Percentiles rank a stretch among this genome's conserved stretches.
These are phyloP conservation scores for Psilocybe cyanescens DNA, from an alignment of 768 basidiomycete genomes.

Conservation along the genomic window DNA sequence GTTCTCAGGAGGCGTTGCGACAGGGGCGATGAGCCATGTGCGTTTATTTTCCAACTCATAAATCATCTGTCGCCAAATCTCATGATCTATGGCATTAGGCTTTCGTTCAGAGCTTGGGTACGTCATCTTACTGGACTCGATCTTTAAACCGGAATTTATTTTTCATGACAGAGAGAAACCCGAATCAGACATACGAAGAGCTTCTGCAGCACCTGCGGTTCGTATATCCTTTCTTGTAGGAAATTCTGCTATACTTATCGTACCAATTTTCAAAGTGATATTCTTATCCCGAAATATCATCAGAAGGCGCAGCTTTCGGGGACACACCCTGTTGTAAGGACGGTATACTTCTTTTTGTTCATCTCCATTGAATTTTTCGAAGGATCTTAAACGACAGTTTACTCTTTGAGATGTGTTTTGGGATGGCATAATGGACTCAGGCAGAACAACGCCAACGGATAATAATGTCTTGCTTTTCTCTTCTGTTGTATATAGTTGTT, in stretches of 20 bases:
- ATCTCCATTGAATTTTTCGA: neutral
- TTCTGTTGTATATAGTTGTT: too few relatives aligned
- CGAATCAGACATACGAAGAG: slow-evolving; percentile 66
- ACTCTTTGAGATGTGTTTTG: neutral
- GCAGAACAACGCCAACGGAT: too few relatives aligned
- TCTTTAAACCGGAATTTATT: too few relatives aligned
- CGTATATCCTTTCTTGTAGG: neutral
- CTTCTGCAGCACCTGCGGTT: slow-evolving; percentile 42
- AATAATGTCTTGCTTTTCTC: too few relatives aligned
- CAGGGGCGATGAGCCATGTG: slow-evolving; percentile 83
- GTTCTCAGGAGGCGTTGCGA: slow-evolving; percentile 61
- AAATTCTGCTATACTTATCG: neutral
- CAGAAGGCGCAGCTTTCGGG: slow-evolving; percentile 32
- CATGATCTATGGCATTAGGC: slow-evolving; percentile 42
- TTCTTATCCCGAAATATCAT: slow-evolving; percentile 28
- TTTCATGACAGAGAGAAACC: slow-evolving; percentile 41
- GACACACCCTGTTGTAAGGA: slow-evolving; percentile 28
- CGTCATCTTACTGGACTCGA: slow-evolving; percentile 9
- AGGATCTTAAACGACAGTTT: slow-evolving; percentile 23
- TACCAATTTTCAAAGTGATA: slow-evolving; percentile 8
- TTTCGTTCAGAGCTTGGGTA: slow-evolving; percentile 56
- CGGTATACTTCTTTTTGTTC: neutral
- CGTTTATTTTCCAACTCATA: slow-evolving; percentile 25
- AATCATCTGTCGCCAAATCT: neutral
- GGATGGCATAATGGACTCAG: too few relatives aligned